Percentiles rank a stretch among this genome's conserved stretches.
phyloP scores from a whole-genome alignment of 805 yeast genomes.

The Lachancea cidri region DNA sequence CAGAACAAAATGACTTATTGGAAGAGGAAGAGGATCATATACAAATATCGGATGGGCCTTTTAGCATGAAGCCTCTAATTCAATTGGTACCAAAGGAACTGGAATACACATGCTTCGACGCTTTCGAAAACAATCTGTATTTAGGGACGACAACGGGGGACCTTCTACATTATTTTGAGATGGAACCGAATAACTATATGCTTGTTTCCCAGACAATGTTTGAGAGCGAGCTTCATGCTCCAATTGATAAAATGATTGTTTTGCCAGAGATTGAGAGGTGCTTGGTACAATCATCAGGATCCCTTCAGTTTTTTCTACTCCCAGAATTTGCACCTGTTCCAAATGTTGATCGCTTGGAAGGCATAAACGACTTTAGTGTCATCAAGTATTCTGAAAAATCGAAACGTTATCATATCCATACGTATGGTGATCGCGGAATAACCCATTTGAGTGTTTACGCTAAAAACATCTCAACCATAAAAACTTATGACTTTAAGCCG shows the following conservation, averaged over 20 bases:
- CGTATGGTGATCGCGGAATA: constrained; percentile 13
- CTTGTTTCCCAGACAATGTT: constrained; percentile 29
- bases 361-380: constrained; percentile 19
- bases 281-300: constrained; percentile 16
- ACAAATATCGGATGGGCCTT: constrained; percentile 17
- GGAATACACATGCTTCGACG: constrained; percentile 23
- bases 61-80: constrained; percentile 19
- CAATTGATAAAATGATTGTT: constrained; percentile 24
- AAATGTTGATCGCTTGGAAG: constrained; percentile 14
- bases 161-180: constrained; percentile 31
- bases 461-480: constrained; percentile 8
- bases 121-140: constrained; percentile 29
- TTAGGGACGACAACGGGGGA: constrained; percentile 30
- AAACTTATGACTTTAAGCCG: constrained; percentile 12
- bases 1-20: no score
- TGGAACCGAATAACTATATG: constrained; percentile 28
- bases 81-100: constrained; percentile 22
- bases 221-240: constrained; percentile 12
- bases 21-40: background rate
- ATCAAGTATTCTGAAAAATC: constrained; percentile 15
- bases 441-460: constrained; percentile 13
- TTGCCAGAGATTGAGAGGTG: constrained; percentile 30
- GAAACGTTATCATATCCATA: constrained; percentile 14
- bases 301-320: constrained; percentile 22
- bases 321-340: constrained; percentile 35